Base-by-base conservation (phyloP, 768 basidiomycete genomes). In the Mycena floridula region DNA sequence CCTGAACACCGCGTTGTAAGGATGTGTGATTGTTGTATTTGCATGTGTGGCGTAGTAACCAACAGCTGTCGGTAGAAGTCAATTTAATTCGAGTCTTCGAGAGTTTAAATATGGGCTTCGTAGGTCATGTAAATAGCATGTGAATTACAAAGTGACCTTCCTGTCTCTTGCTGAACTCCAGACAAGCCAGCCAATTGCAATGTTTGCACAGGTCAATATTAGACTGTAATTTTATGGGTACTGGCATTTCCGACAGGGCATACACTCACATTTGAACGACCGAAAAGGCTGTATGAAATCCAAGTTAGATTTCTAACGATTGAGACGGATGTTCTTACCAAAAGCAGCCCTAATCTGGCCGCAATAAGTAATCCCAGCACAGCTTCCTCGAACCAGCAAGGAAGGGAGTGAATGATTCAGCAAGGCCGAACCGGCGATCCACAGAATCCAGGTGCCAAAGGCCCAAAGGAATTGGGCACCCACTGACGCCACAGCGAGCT, bases 401-500 rank as follows among this genome's bases (percentile, higher is more conserved):
- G n/a, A n/a, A n/a, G n/a, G n/a, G n/a, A n/a, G n/a, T n/a, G n/a
- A n/a, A n/a, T 55, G 59, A 49, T 78, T 77, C 37, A 82, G 55
- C 20, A 75, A 58, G 0, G 71, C 73, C 3, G 78, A 68, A 35
- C 77, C 76, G 12, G 78, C 63, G 16, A 81, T 65, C 82, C 81
- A 84, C 37, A 81, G 62, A 15, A 74, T 52, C 78, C 77, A 81
- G 12, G 81, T 81, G 1, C 73, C 46, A 23, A 80, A 59, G 4
- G 75, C 59, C 82, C 82, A 83, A 35, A 81, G 60, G 11, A 67
- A 69, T 52, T 83, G 82, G 0, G 77, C 66, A 7, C 80, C 79
- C 28, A 82, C 61, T 11, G 81, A 82, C 8, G 74, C 67, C 13
- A 80, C 49, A 3, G 74, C 68, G 45, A 72, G 70, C 46, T 62